Base-by-base conservation (phyloP, 352 stramenopile species). In the Phytophthora europaea region DNA sequence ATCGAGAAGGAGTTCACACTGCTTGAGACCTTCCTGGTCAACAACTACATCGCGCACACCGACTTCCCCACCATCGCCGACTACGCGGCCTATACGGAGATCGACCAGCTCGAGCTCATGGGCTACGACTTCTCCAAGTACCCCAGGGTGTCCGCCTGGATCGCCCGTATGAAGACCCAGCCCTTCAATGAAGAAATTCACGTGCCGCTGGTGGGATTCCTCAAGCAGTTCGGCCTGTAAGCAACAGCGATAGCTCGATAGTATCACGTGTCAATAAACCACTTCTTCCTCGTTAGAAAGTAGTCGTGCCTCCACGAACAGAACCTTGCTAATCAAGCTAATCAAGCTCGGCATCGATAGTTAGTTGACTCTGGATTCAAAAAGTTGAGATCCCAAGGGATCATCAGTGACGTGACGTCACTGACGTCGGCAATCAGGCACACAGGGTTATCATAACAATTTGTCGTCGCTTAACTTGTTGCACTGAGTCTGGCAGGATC, bases 51-150 rank as follows among this genome's bases (percentile, higher is more conserved):
- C 38, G 85, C 83, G 0, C 65, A 80, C 28, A 84, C 82, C 28
- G 66, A 86, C 52, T 65, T 67, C n/a, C 82, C 83, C n/a, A 93
- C 85, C 12, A 70, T 93, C 51, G 85, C 84, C 3, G 85, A 93
- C 61, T 83, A 78, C 38, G 73, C 77, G 5, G 66, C 72, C 15
- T 91, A 93, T 78, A 90, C 80, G 38, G 83, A 93, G 70, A 82
- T 84, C 48, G 85, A 89, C 70, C 85, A 91, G 70, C 70, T 91
- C 4, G 79, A 90, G 62, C 47, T 81, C n/a, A 84, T 89, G 61
- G 76, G 73, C 8, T 83, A 82, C 61, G 70, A 90, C 56, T 83
- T 91, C 26, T 67, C 61, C 64, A 85, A 85, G 65, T 91, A 83
- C 70, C 75, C 73, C 0, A 87, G 83, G 64, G 80, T 84, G 3